Base-by-base conservation (phyloP, 2,329 filamentous ascomycete species). In the Knufia petricola region DNA sequence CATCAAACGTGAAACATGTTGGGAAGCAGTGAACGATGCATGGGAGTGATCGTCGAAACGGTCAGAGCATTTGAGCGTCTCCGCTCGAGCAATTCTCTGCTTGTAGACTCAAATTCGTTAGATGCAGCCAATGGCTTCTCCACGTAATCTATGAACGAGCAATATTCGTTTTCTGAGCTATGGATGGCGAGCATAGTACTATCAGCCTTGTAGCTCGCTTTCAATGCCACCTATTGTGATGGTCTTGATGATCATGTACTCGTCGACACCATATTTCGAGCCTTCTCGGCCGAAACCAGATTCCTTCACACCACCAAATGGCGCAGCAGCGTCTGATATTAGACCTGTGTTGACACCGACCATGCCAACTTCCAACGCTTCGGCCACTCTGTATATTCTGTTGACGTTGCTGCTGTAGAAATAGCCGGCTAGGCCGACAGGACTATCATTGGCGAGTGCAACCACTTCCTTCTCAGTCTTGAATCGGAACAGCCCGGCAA, bases 381-480 rank as follows among this genome's bases (percentile, higher is more conserved):
- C 78, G 0, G 78, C 78, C 37, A 82, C 71, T 37, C 78, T 68
- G 65, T 78, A 81, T 50, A 74, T 70, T 26, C 79, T 67, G 56
- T 75, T 72, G 4, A 82, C 60, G 55, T 82, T 76, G 39, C 67
- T 70, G 54, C 74, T 88, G 73, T 87, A 96, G 72, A 98, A 95
- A 70, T 96, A 96, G 0, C 87, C 92, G 0, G 90, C 92, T 30
- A 98, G 75, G 1, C 92, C 92, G 32, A 96, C 89, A 46, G 90
- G 82, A 1, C 86, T 74, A 36, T 71, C 68, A 67, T 98, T 98
- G 3, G 92, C 90, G 55, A 92, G 69, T 53, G 77, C 73, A 24
- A 96, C 80, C 3, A 95, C 92, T 61, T 96, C 89, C 46, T 84
- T 81, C 68, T 96, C 92, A 0, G 82, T 87, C 41, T 86, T 78